Base-by-base conservation (phyloP, 2,329 filamentous ascomycete genomes). In the Aspergillus texensis region DNA sequence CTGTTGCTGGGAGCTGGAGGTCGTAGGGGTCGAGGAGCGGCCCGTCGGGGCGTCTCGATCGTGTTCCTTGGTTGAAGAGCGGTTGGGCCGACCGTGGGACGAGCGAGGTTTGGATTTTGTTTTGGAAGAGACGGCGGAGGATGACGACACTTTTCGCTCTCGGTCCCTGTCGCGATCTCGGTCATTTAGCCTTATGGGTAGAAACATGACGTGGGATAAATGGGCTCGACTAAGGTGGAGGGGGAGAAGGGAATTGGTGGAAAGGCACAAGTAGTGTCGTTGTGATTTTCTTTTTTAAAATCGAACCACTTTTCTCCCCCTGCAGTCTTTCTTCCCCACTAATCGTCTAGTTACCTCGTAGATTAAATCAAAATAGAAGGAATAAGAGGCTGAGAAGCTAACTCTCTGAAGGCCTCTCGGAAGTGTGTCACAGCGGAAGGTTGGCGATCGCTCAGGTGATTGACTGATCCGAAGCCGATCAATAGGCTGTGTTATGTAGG, bases 121-220 rank as follows among this genome's bases (percentile, higher is more conserved):
- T 69, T 69, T 72, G 60, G 68, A 63, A 45, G 68, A 69, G 32
- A 71, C 65, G 58, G 66, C 67, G 32, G 72, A 73, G 43, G 74
- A 68, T 16, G 68, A 68, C 19, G 69, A 72, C 61, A 72, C 58
- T 63, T 70, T 68, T 69, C 71, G 67, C 30, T 67, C 65, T 41
- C 67, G 68, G 60, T 71, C 72, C 66, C 73, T 72, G 62, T 74
- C 71, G 68, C 69, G 69, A 70, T 73, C 69, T 68, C 74, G 71
- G 67, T 76, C 75, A 72, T 73, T 71, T 68, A 74, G 71, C 74
- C 74, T 77, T 60, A 77, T 66, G 59, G 75, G 77, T 59, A 77
- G 74, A 68, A 76, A 75, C 77, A 79, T 78, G 73, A 70, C 69
- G 66, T 65, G 66, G 66, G 62, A 62, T 71, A 62, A 60, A 63